Percentiles rank a stretch among this genome's conserved stretches.
These are phyloP conservation scores for Lachnellula arida DNA, from an alignment of 2,329 filamentous ascomycete species.

Conservation along the genomic window DNA sequence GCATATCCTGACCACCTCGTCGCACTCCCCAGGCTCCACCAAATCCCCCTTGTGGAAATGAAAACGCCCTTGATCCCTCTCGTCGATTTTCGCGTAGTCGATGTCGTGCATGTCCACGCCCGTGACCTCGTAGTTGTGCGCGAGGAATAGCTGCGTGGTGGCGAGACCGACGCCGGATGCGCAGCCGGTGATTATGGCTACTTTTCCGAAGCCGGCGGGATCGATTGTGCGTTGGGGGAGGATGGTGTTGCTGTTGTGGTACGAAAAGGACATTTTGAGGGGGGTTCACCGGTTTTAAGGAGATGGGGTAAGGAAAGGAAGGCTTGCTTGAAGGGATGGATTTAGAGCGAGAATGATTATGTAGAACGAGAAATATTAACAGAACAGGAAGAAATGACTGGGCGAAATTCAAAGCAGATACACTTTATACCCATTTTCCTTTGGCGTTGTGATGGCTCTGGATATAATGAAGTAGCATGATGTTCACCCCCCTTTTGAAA, in stretches of 20 bases:
- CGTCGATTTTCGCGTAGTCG: conserved; percentile 27
- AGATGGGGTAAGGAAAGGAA: not conserved
- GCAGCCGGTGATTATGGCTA: conserved; percentile 32
- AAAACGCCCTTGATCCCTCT: conserved; percentile 21
- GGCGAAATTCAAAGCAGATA: too few relatives aligned
- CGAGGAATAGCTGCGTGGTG: conserved; percentile 30
- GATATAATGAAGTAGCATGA: not conserved
- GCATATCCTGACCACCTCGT: conserved; percentile 33
- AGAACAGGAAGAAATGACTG: too few relatives aligned
- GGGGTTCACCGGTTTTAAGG: not conserved
- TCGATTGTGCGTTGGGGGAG: not conserved
- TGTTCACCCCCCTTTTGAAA: not conserved
- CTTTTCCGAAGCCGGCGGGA: conserved; percentile 7
- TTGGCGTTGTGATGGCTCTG: too few relatives aligned
- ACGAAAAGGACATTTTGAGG: not conserved
- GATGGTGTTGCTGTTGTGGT: not conserved
- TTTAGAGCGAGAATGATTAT: not conserved
- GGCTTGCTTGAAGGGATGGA: not conserved
- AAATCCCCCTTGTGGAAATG: conserved; percentile 35
- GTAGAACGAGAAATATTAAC: too few relatives aligned
- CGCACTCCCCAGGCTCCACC: conserved; percentile 27
- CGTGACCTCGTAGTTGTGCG: conserved; percentile 31
- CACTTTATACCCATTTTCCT: too few relatives aligned
- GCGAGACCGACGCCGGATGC: conserved; percentile 34
- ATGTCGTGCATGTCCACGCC: conserved; percentile 31